A percentile compares a stretch with the other conserved stretches of the same genome.
phyloP scores from a whole-genome alignment of 179 eudicot genomes.

The Corrigiola litoralis region DNA sequence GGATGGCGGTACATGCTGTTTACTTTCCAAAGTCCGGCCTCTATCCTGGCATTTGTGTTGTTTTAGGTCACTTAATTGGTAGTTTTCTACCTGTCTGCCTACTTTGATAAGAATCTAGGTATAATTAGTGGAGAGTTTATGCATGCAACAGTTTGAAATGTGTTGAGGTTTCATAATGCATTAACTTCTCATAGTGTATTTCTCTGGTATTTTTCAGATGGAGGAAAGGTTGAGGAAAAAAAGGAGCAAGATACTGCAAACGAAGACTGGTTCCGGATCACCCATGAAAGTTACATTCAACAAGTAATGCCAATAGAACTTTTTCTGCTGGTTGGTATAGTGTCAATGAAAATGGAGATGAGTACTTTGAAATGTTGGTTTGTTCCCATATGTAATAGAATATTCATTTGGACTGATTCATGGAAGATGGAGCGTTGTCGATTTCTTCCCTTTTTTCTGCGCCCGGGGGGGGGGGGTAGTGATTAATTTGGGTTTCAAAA shows the following conservation, averaged over 20 bases:
- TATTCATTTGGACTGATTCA: no score
- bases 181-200: background rate
- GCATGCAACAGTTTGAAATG: no score
- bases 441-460: no score
- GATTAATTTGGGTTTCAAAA: no score
- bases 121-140: no score
- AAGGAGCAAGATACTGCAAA: constrained; percentile 68
- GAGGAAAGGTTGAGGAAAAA: constrained; percentile 88
- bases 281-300: constrained; percentile 77
- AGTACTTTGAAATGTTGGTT: background rate
- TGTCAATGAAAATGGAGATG: background rate
- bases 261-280: constrained; percentile 72
- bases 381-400: background rate
- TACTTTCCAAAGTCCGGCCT: no score
- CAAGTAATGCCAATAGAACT: no score
- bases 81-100: background rate
- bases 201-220: constrained; percentile 38
- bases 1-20: no score
- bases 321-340: background rate
- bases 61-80: background rate
- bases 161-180: background rate
- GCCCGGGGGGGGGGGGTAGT: no score
- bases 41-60: background rate
- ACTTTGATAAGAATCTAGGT: background rate
- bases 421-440: no score